A percentile compares a stretch with the other conserved stretches of the same genome.
These are phyloP conservation scores for Vanderwaltozyma tropicalis DNA, from an alignment of 805 yeast genomes.

Conservation along the genomic window DNA sequence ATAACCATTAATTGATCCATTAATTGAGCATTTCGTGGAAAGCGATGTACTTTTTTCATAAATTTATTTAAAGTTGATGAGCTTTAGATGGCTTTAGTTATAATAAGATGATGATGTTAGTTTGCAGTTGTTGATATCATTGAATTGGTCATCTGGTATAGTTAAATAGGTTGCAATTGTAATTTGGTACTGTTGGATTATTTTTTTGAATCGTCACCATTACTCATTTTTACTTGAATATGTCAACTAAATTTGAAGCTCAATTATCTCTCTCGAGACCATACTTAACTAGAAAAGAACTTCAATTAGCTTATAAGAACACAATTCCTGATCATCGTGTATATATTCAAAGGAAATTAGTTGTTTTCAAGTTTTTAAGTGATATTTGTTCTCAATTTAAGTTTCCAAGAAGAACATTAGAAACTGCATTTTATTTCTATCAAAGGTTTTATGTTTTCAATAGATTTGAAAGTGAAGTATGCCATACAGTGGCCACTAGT, in stretches of 20 bases:
- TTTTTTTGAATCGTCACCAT: too few species aligned
- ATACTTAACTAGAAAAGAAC: constrained; percentile 44
- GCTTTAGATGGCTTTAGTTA: too few species aligned
- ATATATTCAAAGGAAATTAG: constrained; percentile 42
- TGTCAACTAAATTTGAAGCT: constrained; percentile 17
- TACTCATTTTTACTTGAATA: constrained; percentile 6
- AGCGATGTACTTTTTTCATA: too few species aligned
- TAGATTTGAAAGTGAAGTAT: constrained; percentile 42
- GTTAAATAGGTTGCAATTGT: too few species aligned
- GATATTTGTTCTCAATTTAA: constrained; percentile 44
- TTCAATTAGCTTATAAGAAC: constrained; percentile 39
- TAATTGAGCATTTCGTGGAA: too few species aligned
- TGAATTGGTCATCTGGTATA: too few species aligned
- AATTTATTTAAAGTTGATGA: too few species aligned
- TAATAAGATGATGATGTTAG: too few species aligned
- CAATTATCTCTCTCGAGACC: constrained; percentile 43
- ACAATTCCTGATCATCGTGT: constrained; percentile 43
- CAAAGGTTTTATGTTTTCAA: constrained; percentile 64
- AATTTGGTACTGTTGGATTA: too few species aligned
- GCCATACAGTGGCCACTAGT: constrained; percentile 56
- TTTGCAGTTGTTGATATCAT: too few species aligned
- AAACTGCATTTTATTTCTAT: constrained; percentile 60
- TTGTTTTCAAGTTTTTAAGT: constrained; percentile 44
- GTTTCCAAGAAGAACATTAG: constrained; percentile 61
- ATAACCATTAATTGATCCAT: too few species aligned